These are phyloP conservation scores for Cladosporium sp. DNA, from an alignment of 2,329 filamentous ascomycete genomes.

Conservation along the genomic window DNA sequence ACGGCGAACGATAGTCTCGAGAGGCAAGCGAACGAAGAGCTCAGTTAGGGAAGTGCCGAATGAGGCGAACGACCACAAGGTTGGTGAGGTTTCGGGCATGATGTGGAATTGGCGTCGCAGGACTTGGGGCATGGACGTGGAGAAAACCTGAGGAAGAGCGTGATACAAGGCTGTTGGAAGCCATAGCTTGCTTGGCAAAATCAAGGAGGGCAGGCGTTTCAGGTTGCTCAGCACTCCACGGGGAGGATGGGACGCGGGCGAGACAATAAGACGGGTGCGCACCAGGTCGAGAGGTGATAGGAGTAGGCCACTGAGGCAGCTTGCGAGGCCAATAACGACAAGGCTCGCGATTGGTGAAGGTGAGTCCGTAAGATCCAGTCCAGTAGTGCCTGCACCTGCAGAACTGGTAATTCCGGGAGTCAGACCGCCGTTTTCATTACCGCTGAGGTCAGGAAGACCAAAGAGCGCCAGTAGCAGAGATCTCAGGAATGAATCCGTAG, in stretches of 20 bases:
- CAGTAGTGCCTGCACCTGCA: slow-evolving; percentile 37
- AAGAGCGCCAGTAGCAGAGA: slow-evolving; percentile 86
- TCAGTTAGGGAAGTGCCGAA: slow-evolving; percentile 78
- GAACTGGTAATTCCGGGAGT: slow-evolving; percentile 48
- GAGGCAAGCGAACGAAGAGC: slow-evolving; percentile 78
- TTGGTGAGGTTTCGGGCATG: slow-evolving; percentile 75
- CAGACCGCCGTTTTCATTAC: slow-evolving; percentile 68
- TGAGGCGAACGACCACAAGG: slow-evolving; percentile 74
- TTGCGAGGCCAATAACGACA: slow-evolving; percentile 63
- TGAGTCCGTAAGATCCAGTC: slow-evolving; percentile 75
- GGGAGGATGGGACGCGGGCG: slow-evolving; percentile 63
- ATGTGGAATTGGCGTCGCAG: slow-evolving; percentile 80
- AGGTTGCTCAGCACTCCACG: slow-evolving; percentile 76
- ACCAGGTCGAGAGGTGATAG: slow-evolving; percentile 87
- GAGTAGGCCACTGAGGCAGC: slow-evolving; percentile 68
- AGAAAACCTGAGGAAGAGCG: slow-evolving; percentile 77
- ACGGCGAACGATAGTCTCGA: slow-evolving; percentile 86
- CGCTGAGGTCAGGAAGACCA: slow-evolving; percentile 79
- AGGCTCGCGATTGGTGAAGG: slow-evolving; percentile 79
- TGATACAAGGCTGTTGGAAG: slow-evolving; percentile 82
- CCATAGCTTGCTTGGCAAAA: slow-evolving; percentile 64
- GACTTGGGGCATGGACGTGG: slow-evolving; percentile 76
- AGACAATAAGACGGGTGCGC: slow-evolving; percentile 80
- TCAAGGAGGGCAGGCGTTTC: slow-evolving; percentile 67
- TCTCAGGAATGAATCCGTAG: slow-evolving; percentile 87